Evolutionary conservation across 2,329 filamentous ascomycete species (phyloP), one percentile per base, ranked within the genome.

Genomic region (Colletotrichum aenigma): DNA sequence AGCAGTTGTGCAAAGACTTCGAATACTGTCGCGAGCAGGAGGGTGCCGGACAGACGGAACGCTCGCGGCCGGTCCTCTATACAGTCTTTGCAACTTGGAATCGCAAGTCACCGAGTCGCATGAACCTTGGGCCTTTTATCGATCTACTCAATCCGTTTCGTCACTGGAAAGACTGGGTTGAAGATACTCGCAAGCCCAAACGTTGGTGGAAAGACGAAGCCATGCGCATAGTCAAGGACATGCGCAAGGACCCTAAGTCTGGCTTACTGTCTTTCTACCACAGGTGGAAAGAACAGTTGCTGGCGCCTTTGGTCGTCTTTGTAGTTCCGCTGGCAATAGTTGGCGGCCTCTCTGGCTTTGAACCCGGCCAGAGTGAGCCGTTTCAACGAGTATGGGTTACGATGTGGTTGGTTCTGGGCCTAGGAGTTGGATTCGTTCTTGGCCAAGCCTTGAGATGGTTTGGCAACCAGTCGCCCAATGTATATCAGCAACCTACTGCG

Each of bases 181-280:
- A 48, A 48, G 38, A 48, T 3, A 4, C 5, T 12, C 38, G 18
- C 38, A 3, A 1, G 38, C 3, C 38, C 18, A 18, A 0, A 48
- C 18, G 38, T n/a, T 48, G 18, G 38, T 48, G 5, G 5, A 48
- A 7, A 1, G 38, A 48, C 0, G 38, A 48, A 48, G 5, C 4
- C 5, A 4, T 48, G 18, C 38, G 0, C 0, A 3, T 48, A 1
- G 38, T 6, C 0, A 48, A 1, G 1, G 38, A 48, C 0, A 7
- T 48, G 0, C 38, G 38, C 18, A 9, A 48, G 38, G 2, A 48
- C 10, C 38, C 38, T 2, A 43, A n/a, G 16, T 10, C 36, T 4
- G 36, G 36, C 2, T 4, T 38, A 8, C 36, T 38, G 7, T 38
- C 36, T 43, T 43, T 43, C 36, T 43, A 6, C 0, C 36, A 2